These are phyloP conservation scores for Colletotrichum phormii DNA, from an alignment of 2,329 filamentous ascomycete genomes.

Conservation along the genomic window DNA sequence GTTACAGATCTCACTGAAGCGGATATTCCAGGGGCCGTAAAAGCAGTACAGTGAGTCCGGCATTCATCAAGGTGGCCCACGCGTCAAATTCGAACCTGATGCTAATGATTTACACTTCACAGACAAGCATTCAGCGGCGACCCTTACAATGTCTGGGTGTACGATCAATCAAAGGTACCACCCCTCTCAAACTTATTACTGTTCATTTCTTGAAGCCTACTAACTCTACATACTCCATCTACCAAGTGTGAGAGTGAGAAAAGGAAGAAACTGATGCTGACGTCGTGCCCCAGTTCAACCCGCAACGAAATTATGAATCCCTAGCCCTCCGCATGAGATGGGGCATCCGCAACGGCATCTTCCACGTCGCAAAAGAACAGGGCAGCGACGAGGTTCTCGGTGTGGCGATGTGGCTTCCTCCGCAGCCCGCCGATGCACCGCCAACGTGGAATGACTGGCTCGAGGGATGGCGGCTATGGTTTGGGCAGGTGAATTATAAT, in stretches of 20 bases:
- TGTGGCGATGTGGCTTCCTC: constrained; percentile 79
- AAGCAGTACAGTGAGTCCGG: constrained; percentile 66
- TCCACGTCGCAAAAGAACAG: constrained; percentile 75
- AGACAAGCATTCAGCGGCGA: constrained; percentile 72
- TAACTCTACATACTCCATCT: too few relatives aligned
- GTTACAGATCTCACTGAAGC: constrained; percentile 65
- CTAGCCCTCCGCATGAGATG: constrained; percentile 75
- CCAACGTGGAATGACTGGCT: constrained; percentile 72
- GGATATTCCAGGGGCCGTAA: constrained; percentile 73
- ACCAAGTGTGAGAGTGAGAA: too few relatives aligned
- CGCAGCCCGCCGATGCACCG: constrained; percentile 58
- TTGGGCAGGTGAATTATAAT: constrained; percentile 75
- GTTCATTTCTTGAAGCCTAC: too few relatives aligned
- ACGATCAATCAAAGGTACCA: constrained; percentile 63
- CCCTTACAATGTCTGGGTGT: constrained; percentile 76
- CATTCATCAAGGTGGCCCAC: neutral
- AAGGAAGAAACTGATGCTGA: neutral
- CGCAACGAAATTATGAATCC: constrained; percentile 70
- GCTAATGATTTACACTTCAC: neutral
- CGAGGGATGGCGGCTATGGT: constrained; percentile 74
- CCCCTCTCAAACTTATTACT: too few relatives aligned
- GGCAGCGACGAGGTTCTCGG: constrained; percentile 69
- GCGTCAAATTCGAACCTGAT: neutral
- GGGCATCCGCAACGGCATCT: constrained; percentile 77
- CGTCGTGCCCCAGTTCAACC: constrained; percentile 61